Evolutionary conservation across 2,329 filamentous ascomycete species (phyloP).

Genomic region (Colletotrichum phormii): DNA sequence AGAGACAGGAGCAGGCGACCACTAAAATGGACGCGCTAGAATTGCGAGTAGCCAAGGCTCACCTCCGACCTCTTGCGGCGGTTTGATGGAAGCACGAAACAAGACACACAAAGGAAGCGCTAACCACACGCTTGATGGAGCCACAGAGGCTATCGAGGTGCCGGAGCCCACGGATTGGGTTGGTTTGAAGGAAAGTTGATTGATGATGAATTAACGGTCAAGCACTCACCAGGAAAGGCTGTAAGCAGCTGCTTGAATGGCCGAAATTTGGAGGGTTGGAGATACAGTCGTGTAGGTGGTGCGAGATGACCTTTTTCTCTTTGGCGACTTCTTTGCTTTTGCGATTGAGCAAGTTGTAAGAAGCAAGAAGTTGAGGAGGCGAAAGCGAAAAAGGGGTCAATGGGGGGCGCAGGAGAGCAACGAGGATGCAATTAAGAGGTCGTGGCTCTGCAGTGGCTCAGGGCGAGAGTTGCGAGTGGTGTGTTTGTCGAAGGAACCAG

Average conservation of each 20-base stretch:
- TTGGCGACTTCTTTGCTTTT: background rate
- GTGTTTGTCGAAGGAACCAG: background rate
- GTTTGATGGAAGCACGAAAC: slow-evolving; percentile 26
- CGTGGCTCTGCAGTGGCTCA: slow-evolving; percentile 18
- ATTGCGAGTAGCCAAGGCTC: slow-evolving; percentile 11
- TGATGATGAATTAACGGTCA: slow-evolving; percentile 29
- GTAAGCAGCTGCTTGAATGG: slow-evolving; percentile 15
- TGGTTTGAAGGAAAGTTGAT: slow-evolving; percentile 11
- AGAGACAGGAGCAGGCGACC: slow-evolving; percentile 19
- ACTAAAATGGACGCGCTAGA: slow-evolving; percentile 26
- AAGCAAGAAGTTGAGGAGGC: background rate
- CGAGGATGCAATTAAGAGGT: background rate
- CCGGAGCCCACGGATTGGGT: slow-evolving; percentile 28
- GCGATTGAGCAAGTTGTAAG: background rate
- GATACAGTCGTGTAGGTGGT: background rate
- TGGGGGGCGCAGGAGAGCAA: background rate
- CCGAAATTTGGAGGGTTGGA: slow-evolving; percentile 2
- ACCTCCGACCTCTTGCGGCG: slow-evolving; percentile 6
- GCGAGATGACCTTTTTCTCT: background rate
- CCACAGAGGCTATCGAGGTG: slow-evolving; percentile 17
- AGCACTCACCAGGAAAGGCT: slow-evolving; percentile 18
- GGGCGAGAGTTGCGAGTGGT: background rate
- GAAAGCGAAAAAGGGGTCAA: background rate
- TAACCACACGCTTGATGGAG: slow-evolving; percentile 27
- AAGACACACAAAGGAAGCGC: slow-evolving; percentile 18